Evolutionary conservation across 75 land plant genomes (phyloP).

Genomic region (Pinus taeda): DNA sequence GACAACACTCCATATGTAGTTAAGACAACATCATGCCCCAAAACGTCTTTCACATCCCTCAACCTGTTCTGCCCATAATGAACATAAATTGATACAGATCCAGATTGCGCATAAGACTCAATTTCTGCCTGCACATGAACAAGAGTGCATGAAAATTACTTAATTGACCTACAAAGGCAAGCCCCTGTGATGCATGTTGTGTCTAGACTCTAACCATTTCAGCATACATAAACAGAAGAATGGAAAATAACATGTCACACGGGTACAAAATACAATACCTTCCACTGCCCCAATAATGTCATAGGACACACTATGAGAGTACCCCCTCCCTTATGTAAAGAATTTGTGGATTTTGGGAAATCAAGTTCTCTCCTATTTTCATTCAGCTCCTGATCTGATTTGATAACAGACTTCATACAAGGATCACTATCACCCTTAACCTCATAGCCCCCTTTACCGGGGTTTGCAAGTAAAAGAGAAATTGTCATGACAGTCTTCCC

Average conservation of each 20-base stretch:
- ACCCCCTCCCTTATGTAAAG: slow-evolving; percentile 42
- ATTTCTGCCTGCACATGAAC: slow-evolving; percentile 58
- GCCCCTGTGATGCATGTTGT: not conserved
- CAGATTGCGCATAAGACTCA: slow-evolving; percentile 61
- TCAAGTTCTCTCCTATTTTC: not conserved
- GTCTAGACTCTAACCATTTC: not conserved
- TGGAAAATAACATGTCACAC: not conserved
- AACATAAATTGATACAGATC: slow-evolving; percentile 66
- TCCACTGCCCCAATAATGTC: slow-evolving; percentile 93
- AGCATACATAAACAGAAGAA: not conserved
- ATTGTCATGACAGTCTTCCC: slow-evolving; percentile 95
- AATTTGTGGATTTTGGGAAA: not conserved
- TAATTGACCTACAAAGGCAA: no score
- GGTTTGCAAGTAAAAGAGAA: slow-evolving; percentile 52
- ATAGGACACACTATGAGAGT: slow-evolving; percentile 90
- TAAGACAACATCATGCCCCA: slow-evolving; percentile 67
- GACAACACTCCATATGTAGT: slow-evolving; percentile 81
- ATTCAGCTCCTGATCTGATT: slow-evolving; percentile 1
- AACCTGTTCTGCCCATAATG: slow-evolving; percentile 68
- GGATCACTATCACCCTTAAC: not conserved
- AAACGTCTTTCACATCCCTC: slow-evolving; percentile 34
- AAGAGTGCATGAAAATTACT: not conserved
- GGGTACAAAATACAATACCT: slow-evolving; percentile 32
- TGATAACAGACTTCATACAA: not conserved
- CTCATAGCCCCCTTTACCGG: slow-evolving; percentile 37